A percentile compares a stretch with the other conserved stretches of the same genome.
Conservation (phyloP, 2,329 filamentous ascomycete genomes). For the Diaporthe citri region DNA sequence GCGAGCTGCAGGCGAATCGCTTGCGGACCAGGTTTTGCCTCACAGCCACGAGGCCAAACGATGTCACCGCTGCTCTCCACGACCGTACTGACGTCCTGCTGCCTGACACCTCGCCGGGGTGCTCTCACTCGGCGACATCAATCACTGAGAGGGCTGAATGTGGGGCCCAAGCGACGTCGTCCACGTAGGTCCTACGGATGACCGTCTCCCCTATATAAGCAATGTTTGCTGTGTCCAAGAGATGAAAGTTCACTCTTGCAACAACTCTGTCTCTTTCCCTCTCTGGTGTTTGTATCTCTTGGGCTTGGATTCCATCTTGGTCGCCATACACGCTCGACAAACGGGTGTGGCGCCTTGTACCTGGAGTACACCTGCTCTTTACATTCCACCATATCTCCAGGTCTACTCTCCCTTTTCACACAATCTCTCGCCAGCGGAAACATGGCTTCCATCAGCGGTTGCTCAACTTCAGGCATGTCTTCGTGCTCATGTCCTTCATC, state of each 20-base stretch:
- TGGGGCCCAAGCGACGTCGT: background rate
- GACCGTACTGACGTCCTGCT: background rate
- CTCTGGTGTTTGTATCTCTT: background rate
- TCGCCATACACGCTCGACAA: background rate
- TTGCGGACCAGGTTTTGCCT: background rate
- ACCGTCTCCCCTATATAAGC: conserved; percentile 9
- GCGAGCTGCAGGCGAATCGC: background rate
- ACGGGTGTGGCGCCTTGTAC: background rate
- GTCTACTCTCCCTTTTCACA: too few relatives aligned
- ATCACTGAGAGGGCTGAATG: background rate
- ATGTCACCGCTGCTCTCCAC: background rate
- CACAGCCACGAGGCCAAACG: conserved; percentile 29
- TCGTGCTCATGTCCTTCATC: conserved; percentile 5
- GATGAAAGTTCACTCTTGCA: conserved; percentile 15
- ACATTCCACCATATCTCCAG: background rate
- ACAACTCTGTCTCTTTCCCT: background rate
- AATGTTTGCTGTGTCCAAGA: conserved; percentile 4
- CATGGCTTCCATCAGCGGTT: conserved; percentile 29
- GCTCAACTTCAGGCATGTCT: background rate
- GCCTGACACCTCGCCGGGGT: background rate
- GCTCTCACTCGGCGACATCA: background rate
- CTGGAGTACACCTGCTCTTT: background rate
- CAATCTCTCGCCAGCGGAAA: background rate
- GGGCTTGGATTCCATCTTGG: background rate
- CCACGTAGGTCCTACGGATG: background rate